Base-by-base conservation (phyloP, 2,329 filamentous ascomycete genomes). In the Pleurostoma richardsiae region DNA sequence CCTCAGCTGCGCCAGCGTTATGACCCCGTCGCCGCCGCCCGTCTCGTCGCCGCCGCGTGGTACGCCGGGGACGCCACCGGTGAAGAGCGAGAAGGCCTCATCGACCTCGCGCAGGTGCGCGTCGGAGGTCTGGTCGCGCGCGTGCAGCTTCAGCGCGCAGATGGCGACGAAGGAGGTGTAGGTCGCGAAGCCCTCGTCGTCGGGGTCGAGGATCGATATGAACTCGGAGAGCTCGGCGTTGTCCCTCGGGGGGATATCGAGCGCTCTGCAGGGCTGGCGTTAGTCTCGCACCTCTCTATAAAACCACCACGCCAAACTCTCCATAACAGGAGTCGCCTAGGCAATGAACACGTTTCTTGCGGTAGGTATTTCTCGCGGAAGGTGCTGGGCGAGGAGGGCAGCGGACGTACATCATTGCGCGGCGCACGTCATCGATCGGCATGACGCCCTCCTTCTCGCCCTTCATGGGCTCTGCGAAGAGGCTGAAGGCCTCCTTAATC, bases 161-260 rank as follows among this genome's bases (percentile, higher is more conserved):
- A 96, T 86, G 48, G 89, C 86, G 30, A 97, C 75, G 66, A 97
- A 97, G 44, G 85, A 82, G 49, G 83, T 77, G 67, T 91, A 97
- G 5, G 80, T 75, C 10, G 92, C 83, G 66, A 82, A 86, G 39
- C 91, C 92, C 47, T 86, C 84, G 19, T 78, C 73, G 30, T 91
- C 86, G 0, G 92, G 91, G 66, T 97, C 94, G 52, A 96, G 80
- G 46, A 91, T 79, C 28, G 84, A 82, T 42, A 89, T 70, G 59
- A 96, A 90, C 47, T 90, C 86, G 48, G 78, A 69, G 29, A 95
- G 76, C 61, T 96, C 90, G 45, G 76, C 68, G 10, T 75, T 70
- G 43, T 76, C 72, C 1, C 73, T 73, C 2, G 84, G 87, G 2
- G 77, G 80, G 41, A 95, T 81, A 49, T 88, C 89, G 31, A 97